A percentile compares a stretch with the other conserved stretches of the same genome.
Conservation (phyloP, 2,329 filamentous ascomycete species). For the Hypocrella siamensis region DNA sequence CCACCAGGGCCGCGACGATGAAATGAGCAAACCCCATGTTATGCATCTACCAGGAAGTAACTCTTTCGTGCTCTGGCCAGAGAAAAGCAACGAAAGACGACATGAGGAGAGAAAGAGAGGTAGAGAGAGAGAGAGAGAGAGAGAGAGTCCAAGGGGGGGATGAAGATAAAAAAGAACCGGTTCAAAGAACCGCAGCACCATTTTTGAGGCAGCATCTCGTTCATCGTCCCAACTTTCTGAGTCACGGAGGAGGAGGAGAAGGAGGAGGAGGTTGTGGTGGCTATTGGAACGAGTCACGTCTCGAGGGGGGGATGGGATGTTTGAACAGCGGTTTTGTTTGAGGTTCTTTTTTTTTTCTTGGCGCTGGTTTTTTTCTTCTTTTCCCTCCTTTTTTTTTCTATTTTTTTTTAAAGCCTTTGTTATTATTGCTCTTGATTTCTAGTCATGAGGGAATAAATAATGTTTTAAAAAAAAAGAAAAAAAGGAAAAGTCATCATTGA, state of each 20-base stretch:
- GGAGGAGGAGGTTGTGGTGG: too few species aligned
- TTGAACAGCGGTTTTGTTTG: neutral
- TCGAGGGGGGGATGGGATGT: neutral
- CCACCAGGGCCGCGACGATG: conserved; percentile 29
- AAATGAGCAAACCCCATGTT: conserved; percentile 38
- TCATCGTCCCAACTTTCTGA: too few species aligned
- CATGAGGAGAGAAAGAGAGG: conserved; percentile 8
- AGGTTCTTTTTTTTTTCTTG: neutral
- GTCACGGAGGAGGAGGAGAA: too few species aligned
- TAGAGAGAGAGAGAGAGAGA: neutral
- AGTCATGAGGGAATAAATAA: neutral
- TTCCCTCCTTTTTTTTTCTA: neutral
- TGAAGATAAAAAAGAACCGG: too few species aligned
- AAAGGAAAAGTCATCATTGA: neutral
- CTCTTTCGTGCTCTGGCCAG: conserved; percentile 5
- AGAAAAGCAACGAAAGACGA: conserved; percentile 1
- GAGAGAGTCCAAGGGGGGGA: too few species aligned
- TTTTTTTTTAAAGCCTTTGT: neutral
- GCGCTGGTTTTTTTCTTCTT: neutral
- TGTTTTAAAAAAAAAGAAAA: neutral
- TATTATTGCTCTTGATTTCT: neutral
- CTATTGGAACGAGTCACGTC: too few species aligned
- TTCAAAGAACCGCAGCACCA: too few species aligned
- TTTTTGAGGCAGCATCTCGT: too few species aligned
- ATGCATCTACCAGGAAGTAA: conserved; percentile 4